These are phyloP conservation scores for Agastache rugosa DNA, from an alignment of 257 asterid species.

Conservation along the genomic window DNA sequence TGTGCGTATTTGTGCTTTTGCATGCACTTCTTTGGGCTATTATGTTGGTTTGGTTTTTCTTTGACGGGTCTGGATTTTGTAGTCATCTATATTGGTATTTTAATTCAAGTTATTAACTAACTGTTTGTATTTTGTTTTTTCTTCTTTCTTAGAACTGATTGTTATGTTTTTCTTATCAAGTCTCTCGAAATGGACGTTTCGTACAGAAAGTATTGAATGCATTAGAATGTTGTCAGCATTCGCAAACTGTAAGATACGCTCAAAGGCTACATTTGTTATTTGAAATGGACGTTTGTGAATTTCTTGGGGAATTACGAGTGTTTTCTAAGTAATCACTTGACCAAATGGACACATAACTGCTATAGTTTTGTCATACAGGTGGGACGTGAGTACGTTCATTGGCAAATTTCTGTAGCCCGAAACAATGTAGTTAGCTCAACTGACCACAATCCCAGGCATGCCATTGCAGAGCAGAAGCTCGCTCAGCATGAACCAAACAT, in stretches of 20 bases:
- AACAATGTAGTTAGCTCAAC: constrained; percentile 44
- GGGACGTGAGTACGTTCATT: constrained; percentile 65
- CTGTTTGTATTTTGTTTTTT: no score
- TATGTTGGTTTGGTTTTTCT: not conserved
- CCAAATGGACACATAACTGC: constrained; percentile 19
- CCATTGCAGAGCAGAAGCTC: constrained; percentile 31
- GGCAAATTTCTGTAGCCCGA: constrained; percentile 62
- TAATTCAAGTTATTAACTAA: no score
- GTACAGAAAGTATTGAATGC: no score
- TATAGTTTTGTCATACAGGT: constrained; percentile 52
- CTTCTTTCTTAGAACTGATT: no score
- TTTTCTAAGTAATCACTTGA: constrained; percentile 1
- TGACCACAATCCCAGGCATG: constrained; percentile 31
- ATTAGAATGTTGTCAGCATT: not conserved
- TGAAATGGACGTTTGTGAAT: constrained; percentile 4
- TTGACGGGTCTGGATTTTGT: not conserved
- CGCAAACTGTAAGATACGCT: no score
- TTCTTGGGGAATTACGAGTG: not conserved
- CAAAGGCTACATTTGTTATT: not conserved
- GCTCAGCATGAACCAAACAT: constrained; percentile 36
- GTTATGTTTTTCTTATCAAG: no score
- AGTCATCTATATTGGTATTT: no score
- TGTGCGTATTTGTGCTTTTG: constrained; percentile 12
- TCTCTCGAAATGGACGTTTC: no score
- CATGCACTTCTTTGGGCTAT: not conserved